These are phyloP conservation scores for Microbotryum scabiosae DNA, from an alignment of 1,284 basidiomycete genomes.

Conservation along the genomic window DNA sequence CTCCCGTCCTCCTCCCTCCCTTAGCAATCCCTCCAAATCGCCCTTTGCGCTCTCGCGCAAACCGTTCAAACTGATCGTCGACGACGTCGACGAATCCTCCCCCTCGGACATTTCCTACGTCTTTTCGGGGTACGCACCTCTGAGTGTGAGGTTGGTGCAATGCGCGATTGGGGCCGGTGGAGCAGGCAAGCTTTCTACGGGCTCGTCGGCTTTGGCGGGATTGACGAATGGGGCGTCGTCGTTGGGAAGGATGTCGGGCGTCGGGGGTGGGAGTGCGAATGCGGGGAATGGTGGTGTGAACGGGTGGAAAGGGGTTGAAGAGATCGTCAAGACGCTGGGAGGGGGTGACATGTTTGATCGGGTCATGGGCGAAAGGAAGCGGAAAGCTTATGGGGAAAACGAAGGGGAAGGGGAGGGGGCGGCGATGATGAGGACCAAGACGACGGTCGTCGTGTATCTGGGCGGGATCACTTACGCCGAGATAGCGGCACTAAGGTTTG, in stretches of 20 bases:
- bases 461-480: conserved; percentile 97
- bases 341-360: conserved; percentile 68
- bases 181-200: conserved; percentile 41
- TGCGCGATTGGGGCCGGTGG: conserved; percentile 61
- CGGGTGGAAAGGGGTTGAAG: conserved; percentile 96
- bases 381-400: too few relatives aligned
- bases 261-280: conserved; percentile 58
- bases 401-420: conserved; percentile 29
- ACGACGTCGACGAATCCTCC: conserved; percentile 59
- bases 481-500: conserved; percentile 70
- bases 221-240: conserved; percentile 3
- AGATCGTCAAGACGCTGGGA: conserved; percentile 67
- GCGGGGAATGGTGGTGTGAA: conserved; percentile 50
- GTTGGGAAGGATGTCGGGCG: conserved; percentile 46
- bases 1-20: conserved; percentile 29
- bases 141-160: conserved; percentile 84
- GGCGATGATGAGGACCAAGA: conserved; percentile 44
- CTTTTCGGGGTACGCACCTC: conserved; percentile 93
- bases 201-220: conserved; percentile 33
- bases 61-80: conserved; percentile 80
- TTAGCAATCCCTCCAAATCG: conserved; percentile 33
- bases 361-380: conserved; percentile 36
- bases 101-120: conserved; percentile 92
- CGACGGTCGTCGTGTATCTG: conserved; percentile 93
- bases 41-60: conserved; percentile 68